Base-by-base conservation (phyloP, 2,329 filamentous ascomycete species). In the Shiraia sp. region DNA sequence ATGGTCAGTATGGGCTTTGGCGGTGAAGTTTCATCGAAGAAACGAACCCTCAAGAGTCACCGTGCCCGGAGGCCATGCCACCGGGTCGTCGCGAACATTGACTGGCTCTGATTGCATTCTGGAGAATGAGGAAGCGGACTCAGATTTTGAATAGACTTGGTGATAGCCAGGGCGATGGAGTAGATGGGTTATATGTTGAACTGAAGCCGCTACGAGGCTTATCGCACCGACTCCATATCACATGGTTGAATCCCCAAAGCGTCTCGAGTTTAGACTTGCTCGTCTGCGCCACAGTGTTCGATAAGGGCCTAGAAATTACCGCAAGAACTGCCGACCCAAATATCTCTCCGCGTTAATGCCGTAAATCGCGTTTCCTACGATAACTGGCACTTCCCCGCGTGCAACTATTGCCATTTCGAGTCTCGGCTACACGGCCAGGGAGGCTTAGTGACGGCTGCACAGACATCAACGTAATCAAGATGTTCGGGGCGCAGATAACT, bases 41-140 rank as follows among this genome's bases (percentile, higher is more conserved):
- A 12, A 13, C 29, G n/a, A 26, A 44, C 45, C 45, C 35, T 47
- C 45, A 13, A 47, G 45, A 4, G 39, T 47, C 4, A 47, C 31
- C 14, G 44, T 47, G 40, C 44, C 40, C 22, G 44, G 40, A 12
- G 44, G 44, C 44, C 44, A 47, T 40, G 32, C 10, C 9, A 31
- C 22, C 22, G 22, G 36, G 30, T 34, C 38, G 24, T 42, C 38
- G 16, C 28, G 33, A 31, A 7, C 17, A 13, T 19, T 12, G 10
- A 31, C 30, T 14, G 19, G 26, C 19, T 16, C 30, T 26, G 43
- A 7, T 10, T 33, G 31, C 43, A 46, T 46, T 5, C 7, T 39
- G 27, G 6, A 32, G 10, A 15, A 15, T 27, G 33, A 32, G 29
- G 35, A 25, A 35, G 33, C 31, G 30, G 13, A 16, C 8, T 19